Percentiles rank a stretch among this genome's conserved stretches.
Conservation (phyloP, 73 alveolate genomes). For the Tetrahymena borealis region DNA sequence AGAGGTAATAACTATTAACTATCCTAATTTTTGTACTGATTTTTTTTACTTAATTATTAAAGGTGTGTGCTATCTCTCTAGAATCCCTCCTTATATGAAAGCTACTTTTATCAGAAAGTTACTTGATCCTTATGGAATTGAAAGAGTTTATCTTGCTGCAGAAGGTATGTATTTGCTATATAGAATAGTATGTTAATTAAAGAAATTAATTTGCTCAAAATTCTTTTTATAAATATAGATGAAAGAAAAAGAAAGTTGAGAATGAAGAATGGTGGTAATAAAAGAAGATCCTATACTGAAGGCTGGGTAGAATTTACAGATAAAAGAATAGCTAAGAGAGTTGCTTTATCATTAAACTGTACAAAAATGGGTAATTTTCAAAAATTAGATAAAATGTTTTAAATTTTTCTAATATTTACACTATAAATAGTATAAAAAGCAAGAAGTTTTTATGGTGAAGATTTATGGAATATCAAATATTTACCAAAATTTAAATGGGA, state of each 20-base stretch:
- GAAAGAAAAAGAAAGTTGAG: neutral
- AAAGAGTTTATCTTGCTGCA: slow-evolving; percentile 60
- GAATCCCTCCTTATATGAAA: slow-evolving; percentile 75
- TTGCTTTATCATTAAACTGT: slow-evolving; percentile 83
- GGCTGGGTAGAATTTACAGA: slow-evolving; percentile 97
- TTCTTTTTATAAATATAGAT: neutral
- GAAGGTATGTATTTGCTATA: slow-evolving; percentile 19
- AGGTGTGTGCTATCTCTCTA: slow-evolving; percentile 65
- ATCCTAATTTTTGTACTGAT: neutral
- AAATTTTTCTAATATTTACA: neutral
- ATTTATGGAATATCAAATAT: slow-evolving; percentile 89
- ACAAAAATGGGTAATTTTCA: slow-evolving; percentile 72
- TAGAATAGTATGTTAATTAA: neutral
- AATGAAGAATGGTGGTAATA: slow-evolving; percentile 39
- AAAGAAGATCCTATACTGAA: slow-evolving; percentile 64
- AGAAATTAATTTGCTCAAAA: neutral
- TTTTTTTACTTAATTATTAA: neutral
- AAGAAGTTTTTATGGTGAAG: slow-evolving; percentile 80
- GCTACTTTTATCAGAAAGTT: slow-evolving; percentile 48
- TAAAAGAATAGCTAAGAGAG: slow-evolving; percentile 87
- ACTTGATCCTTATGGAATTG: slow-evolving; percentile 45
- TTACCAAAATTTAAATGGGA: slow-evolving; percentile 94
- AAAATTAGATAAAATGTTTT: neutral
- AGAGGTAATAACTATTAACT: no score
- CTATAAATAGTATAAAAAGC: slow-evolving; percentile 35